phyloP scores from a whole-genome alignment of 768 basidiomycete genomes.

The Rhizopogon salebrosus region DNA sequence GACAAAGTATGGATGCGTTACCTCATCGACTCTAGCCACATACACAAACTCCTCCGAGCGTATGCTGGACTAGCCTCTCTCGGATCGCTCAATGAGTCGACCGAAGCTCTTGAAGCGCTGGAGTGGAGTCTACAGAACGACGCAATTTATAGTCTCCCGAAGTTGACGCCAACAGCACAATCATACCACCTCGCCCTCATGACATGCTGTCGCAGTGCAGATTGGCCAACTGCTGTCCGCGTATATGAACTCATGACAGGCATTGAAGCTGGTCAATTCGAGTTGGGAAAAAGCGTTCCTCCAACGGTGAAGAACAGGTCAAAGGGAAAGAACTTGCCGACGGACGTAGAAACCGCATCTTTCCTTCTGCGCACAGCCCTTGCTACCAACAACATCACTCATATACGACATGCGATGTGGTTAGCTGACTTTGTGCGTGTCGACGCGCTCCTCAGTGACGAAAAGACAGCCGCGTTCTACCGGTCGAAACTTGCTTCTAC shows the following conservation, averaged over 20 bases:
- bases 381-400: slow-evolving; percentile 40
- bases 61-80: slow-evolving; percentile 36
- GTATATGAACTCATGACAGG: slow-evolving; percentile 74
- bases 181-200: slow-evolving; percentile 61
- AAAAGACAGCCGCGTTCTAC: slow-evolving; percentile 29
- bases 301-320: slow-evolving; percentile 40
- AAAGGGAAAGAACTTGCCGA: slow-evolving; percentile 39
- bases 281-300: slow-evolving; percentile 29
- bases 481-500: slow-evolving; percentile 45
- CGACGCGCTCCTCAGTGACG: slow-evolving; percentile 27
- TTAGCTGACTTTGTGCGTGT: slow-evolving; percentile 47
- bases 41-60: slow-evolving; percentile 59
- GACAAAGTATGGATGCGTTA: slow-evolving; percentile 25
- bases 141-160: slow-evolving; percentile 38
- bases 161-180: slow-evolving; percentile 26
- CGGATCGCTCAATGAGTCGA: slow-evolving; percentile 32
- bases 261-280: slow-evolving; percentile 47
- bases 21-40: slow-evolving; percentile 46
- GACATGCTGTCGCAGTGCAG: slow-evolving; percentile 56
- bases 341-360: slow-evolving; percentile 51
- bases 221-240: slow-evolving; percentile 56
- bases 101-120: slow-evolving; percentile 50
- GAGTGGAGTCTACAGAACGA: slow-evolving; percentile 68
- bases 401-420: slow-evolving; percentile 57
- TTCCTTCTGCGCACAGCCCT: slow-evolving; percentile 55